phyloP scores from a whole-genome alignment of 176 grass and related monocot species.

The Chrysopogon serrulatus region DNA sequence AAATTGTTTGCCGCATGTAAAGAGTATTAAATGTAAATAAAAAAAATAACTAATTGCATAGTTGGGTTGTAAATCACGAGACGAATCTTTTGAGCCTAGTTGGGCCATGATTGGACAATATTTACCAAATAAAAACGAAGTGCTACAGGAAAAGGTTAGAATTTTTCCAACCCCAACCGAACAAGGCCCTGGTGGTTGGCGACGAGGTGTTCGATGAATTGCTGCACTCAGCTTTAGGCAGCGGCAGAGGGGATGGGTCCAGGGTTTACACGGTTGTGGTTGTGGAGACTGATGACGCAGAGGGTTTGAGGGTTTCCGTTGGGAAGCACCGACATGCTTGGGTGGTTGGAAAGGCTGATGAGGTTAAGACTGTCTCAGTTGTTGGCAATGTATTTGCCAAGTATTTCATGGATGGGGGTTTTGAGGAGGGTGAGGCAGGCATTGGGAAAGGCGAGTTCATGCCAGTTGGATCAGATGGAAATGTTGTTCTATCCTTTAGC shows the following conservation, averaged over 20 bases:
- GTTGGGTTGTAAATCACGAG: no score
- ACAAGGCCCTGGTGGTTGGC: slow-evolving; percentile 1
- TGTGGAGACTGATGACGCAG: slow-evolving; percentile 33
- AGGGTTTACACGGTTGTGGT: slow-evolving; percentile 70
- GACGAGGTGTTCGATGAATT: slow-evolving; percentile 71
- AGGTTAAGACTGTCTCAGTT: slow-evolving; percentile 22
- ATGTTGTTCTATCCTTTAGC: slow-evolving; percentile 80
- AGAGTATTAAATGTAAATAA: no score
- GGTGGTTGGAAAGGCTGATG: slow-evolving; percentile 50
- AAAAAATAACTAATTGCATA: no score
- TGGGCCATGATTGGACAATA: no score
- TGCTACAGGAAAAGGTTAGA: no score
- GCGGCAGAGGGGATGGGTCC: slow-evolving; percentile 6
- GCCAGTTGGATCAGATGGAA: slow-evolving; percentile 88
- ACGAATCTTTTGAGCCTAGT: no score
- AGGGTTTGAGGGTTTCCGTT: slow-evolving; percentile 30
- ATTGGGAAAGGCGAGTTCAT: slow-evolving; percentile 79
- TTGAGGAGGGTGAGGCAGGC: slow-evolving; percentile 38
- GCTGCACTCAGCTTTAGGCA: slow-evolving; percentile 40
- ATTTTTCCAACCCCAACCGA: no score
- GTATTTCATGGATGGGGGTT: slow-evolving; percentile 69
- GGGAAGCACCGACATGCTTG: slow-evolving; percentile 91
- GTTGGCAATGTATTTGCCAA: slow-evolving; percentile 58
- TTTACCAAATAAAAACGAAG: no score
- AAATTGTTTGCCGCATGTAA: no score